Evolutionary conservation across 1,284 basidiomycete genomes (phyloP).

Genomic region (Leccinum insolens): DNA sequence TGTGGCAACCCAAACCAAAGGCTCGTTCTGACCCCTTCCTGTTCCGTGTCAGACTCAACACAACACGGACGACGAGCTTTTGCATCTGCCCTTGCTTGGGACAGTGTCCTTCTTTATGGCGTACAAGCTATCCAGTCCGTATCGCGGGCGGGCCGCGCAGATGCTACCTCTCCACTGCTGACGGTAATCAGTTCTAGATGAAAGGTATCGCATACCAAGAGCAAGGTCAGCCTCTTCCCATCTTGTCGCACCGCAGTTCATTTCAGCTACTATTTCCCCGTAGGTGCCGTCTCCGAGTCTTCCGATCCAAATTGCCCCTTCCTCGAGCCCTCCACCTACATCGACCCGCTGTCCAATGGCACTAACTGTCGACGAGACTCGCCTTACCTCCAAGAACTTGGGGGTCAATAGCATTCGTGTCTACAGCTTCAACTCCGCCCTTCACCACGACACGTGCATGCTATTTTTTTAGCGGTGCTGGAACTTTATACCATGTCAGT

Average conservation of each 20-base stretch:
- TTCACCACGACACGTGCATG: slow-evolving; percentile 91
- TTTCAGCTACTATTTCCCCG: slow-evolving; percentile 5
- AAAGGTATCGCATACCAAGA: slow-evolving; percentile 92
- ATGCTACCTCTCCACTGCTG: slow-evolving; percentile 62
- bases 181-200: slow-evolving; percentile 84
- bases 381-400: slow-evolving; percentile 69
- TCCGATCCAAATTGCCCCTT: slow-evolving; percentile 65
- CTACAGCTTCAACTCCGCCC: slow-evolving; percentile 81
- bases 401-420: slow-evolving; percentile 76
- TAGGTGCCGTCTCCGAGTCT: slow-evolving; percentile 46
- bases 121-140: slow-evolving; percentile 64
- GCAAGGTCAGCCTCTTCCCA: slow-evolving; percentile 55
- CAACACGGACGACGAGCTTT: neutral
- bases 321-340: slow-evolving; percentile 75
- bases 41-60: too few relatives aligned
- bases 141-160: slow-evolving; percentile 57
- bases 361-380: slow-evolving; percentile 79
- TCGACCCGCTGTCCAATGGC: slow-evolving; percentile 75
- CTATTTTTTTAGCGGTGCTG: slow-evolving; percentile 68
- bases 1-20: too few relatives aligned
- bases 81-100: slow-evolving; percentile 20
- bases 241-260: neutral
- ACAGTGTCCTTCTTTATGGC: slow-evolving; percentile 36
- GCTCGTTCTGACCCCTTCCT: too few relatives aligned
- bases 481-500: slow-evolving; percentile 86